Percentiles rank a stretch among this genome's conserved stretches.
These are phyloP conservation scores for Diaporthe longicolla DNA, from an alignment of 2,329 filamentous ascomycete species.

Conservation along the genomic window DNA sequence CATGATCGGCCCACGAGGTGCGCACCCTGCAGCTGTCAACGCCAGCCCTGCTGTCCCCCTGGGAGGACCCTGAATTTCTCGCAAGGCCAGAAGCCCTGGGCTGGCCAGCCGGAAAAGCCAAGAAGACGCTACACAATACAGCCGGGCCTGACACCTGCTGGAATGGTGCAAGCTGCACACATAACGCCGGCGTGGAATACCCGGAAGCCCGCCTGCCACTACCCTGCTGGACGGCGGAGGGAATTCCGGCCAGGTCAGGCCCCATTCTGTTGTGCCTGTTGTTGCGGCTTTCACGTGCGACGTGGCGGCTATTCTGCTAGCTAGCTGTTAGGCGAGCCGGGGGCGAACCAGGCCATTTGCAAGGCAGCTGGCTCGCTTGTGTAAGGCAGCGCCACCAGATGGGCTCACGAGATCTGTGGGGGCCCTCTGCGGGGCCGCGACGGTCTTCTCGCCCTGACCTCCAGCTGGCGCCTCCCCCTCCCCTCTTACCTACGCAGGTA, in stretches of 20 bases:
- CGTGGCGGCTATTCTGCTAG: conserved; percentile 8
- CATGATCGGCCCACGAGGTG: conserved; percentile 32
- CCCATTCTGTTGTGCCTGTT: background rate
- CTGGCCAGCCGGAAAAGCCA: background rate
- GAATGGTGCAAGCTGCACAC: conserved; percentile 8
- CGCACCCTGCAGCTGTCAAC: conserved; percentile 26
- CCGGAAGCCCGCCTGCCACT: background rate
- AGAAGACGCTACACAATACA: background rate
- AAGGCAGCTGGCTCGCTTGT: conserved; percentile 17
- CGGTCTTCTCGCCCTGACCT: background rate
- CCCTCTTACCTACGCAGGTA: too few species aligned
- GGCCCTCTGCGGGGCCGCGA: background rate
- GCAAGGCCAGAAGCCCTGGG: background rate
- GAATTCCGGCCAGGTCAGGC: background rate
- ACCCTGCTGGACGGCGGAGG: conserved; percentile 13
- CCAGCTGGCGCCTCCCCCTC: background rate
- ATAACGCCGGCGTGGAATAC: background rate
- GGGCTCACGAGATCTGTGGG: conserved; percentile 26
- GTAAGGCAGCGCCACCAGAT: conserved; percentile 20
- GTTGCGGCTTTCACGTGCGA: conserved; percentile 21
- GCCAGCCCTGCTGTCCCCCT: conserved; percentile 6
- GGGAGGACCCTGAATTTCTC: conserved; percentile 11
- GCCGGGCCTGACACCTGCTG: conserved; percentile 6
- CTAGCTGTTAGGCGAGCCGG: background rate
- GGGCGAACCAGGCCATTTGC: background rate